phyloP scores from a whole-genome alignment of 345 rosid genomes.

The Syzygium aqueum region DNA sequence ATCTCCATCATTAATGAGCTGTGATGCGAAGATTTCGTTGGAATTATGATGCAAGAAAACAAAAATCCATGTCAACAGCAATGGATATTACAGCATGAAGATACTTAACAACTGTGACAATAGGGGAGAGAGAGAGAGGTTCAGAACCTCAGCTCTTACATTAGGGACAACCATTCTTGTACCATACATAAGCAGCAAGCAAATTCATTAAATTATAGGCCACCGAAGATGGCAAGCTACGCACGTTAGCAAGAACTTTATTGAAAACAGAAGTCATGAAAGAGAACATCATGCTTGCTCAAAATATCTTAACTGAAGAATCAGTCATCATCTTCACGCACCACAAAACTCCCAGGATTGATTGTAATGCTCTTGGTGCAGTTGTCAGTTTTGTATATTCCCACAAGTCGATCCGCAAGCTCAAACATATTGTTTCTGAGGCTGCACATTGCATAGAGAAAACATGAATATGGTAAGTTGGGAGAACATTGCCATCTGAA shows the following conservation, averaged over 20 bases:
- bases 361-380: constrained; percentile 97
- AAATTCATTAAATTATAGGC: not conserved
- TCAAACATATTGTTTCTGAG: constrained; percentile 98
- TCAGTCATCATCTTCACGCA: constrained; percentile 53
- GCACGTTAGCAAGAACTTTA: not conserved
- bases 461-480: not conserved
- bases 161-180: not conserved
- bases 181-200: not conserved
- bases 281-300: not conserved
- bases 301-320: not conserved
- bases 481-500: not conserved
- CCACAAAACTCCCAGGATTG: constrained; percentile 75
- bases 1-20: not conserved
- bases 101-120: not conserved
- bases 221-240: not conserved
- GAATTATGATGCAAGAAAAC: not conserved
- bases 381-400: constrained; percentile 93
- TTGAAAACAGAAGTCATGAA: not conserved
- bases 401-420: constrained; percentile 88
- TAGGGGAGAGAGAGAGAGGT: not conserved
- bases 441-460: constrained; percentile 33
- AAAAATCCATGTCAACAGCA: not conserved
- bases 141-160: not conserved
- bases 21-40: not conserved
- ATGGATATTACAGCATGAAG: not conserved